A percentile compares a stretch with the other conserved stretches of the same genome.
phyloP scores from a whole-genome alignment of 495 filamentous ascomycete genomes.

The Aspergillus carlsbadensis region DNA sequence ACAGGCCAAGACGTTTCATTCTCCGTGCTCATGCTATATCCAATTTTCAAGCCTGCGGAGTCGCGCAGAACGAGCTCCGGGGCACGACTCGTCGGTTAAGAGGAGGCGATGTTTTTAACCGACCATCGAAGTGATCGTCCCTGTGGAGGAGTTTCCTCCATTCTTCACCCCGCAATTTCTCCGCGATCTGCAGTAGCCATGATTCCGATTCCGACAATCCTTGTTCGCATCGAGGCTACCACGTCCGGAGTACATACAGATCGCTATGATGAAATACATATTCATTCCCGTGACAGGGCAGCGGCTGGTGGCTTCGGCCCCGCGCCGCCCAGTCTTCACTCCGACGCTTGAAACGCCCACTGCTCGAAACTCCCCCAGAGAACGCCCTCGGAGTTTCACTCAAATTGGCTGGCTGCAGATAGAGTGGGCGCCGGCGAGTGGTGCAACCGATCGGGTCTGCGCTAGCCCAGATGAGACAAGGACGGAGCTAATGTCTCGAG shows the following conservation, averaged over 20 bases:
- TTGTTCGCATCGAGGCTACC: no score
- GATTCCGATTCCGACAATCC: background rate
- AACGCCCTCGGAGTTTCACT: no score
- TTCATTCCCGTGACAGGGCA: no score
- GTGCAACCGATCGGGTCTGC: no score
- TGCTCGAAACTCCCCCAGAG: no score
- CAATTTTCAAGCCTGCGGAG: background rate
- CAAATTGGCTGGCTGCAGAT: no score
- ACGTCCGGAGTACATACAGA: background rate
- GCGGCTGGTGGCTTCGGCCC: no score
- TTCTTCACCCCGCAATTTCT: slow-evolving; percentile 12
- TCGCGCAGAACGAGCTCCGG: background rate
- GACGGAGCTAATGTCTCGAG: no score
- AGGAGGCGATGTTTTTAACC: background rate
- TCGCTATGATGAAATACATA: no score
- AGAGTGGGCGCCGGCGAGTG: no score
- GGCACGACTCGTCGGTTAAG: background rate
- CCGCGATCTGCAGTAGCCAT: background rate
- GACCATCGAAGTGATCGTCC: background rate
- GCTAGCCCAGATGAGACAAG: background rate
- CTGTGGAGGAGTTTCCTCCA: background rate
- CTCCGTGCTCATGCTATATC: background rate
- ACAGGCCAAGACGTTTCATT: background rate
- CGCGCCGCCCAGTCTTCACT: no score
- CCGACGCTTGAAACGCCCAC: no score